phyloP scores from a whole-genome alignment of 148 eudicot species.

The Rhododendron ferrugineum region DNA sequence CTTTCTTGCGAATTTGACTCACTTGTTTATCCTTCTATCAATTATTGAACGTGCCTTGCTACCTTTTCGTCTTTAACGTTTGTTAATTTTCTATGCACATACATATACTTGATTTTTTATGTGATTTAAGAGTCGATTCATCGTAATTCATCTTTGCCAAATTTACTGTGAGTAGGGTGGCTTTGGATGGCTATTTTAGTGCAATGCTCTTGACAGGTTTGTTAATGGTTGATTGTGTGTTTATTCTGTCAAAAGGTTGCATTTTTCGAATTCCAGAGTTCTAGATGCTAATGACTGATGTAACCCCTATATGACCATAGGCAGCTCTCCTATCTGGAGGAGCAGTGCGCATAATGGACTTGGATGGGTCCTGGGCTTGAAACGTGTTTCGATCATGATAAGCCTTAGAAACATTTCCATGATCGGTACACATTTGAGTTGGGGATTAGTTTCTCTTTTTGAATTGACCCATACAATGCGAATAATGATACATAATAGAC shows the following conservation, averaged over 20 bases:
- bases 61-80: neutral
- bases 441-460: neutral
- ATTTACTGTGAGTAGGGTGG: neutral
- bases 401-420: neutral
- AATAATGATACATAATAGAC: neutral
- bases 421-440: neutral
- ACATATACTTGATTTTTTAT: neutral
- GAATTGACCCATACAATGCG: neutral
- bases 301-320: neutral
- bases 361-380: neutral
- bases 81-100: neutral
- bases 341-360: neutral
- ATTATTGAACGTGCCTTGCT: neutral
- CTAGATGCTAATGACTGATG: neutral
- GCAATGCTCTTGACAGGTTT: slow-evolving; percentile 7
- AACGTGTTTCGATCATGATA: neutral
- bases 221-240: neutral
- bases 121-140: neutral
- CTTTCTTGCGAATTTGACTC: neutral
- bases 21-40: neutral
- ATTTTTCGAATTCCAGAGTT: neutral
- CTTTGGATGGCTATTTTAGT: neutral
- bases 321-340: neutral
- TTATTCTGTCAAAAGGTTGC: slow-evolving; percentile 12
- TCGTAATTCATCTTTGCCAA: neutral